Conservation (phyloP, 2,329 filamentous ascomycete genomes). For the Amauroascus verrucosus region DNA sequence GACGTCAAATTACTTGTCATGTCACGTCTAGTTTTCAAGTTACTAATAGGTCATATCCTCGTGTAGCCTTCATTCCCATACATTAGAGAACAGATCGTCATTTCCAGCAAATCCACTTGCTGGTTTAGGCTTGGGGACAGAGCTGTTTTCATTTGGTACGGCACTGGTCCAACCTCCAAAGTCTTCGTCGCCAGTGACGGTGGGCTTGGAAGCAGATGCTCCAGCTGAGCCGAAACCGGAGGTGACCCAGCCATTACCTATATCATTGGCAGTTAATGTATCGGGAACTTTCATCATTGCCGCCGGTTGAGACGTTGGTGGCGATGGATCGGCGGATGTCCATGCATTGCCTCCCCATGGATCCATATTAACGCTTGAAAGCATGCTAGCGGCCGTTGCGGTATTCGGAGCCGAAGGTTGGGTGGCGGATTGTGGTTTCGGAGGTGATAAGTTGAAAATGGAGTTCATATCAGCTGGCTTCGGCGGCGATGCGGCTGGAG, state of each 20-base stretch:
- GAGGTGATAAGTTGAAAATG: constrained; percentile 69
- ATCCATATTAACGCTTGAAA: constrained; percentile 44
- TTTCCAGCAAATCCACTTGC: constrained; percentile 51
- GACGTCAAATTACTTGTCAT: background rate
- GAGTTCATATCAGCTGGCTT: constrained; percentile 45
- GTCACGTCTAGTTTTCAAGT: background rate
- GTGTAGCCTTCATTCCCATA: constrained; percentile 53
- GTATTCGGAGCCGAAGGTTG: constrained; percentile 24
- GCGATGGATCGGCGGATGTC: constrained; percentile 53
- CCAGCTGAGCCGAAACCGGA: constrained; percentile 24
- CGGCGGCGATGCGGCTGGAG: constrained; percentile 35
- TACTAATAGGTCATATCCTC: background rate
- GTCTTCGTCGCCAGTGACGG: constrained; percentile 80
- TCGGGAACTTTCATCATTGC: constrained; percentile 35
- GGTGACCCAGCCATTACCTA: constrained; percentile 55
- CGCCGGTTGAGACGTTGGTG: constrained; percentile 29
- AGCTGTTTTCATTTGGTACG: constrained; percentile 39
- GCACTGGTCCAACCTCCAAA: constrained; percentile 90
- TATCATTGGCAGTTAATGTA: constrained; percentile 48
- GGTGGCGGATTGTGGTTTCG: constrained; percentile 25
- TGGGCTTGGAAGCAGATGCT: constrained; percentile 33
- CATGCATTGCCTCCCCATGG: constrained; percentile 85
- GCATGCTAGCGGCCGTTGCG: constrained; percentile 34
- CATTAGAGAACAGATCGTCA: constrained; percentile 90
- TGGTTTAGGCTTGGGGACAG: constrained; percentile 42